Base-by-base conservation (phyloP, 805 yeast species). In the Starmerella powellii region DNA sequence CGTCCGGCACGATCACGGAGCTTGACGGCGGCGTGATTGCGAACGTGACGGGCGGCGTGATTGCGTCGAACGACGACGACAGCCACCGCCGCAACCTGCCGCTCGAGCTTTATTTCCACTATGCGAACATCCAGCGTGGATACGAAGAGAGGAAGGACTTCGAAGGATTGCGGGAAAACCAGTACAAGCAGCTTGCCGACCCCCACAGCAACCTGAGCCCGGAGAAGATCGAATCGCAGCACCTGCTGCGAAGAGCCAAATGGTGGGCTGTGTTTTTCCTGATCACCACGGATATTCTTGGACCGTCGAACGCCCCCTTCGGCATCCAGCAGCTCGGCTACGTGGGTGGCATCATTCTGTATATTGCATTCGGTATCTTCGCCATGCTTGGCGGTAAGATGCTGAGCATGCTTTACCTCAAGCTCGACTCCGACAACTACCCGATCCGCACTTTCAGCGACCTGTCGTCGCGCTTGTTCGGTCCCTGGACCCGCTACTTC, bases 241-340 rank as follows among this genome's bases (percentile, higher is more conserved):
- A 44, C 17, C 38, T 29, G 31, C 43, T 52, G 23, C 46, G 54
- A 1, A 18, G 41, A 2, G 54, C 54, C 16, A 39, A 42, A 16
- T 29, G 34, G 13, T 46, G 42, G 34, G 42, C 49, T 0, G 69
- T 67, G n/a, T 67, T 68, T 55, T 67, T 61, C 51, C 57, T 69
- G 29, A 69, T 68, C 45, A 68, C 73, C 31, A 67, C 72, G 6
- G 73, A 68, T 57, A 67, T 68, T 38, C 58, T 67, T 31, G 73
- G 73, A 20, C 73, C 73, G 16, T 57, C 65, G 11, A 58, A 63
- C 37, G 71, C 73, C 17, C 73, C 72, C 3, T 67, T 65, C 47
- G 67, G 72, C 11, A 57, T 68, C 40, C 52, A 67, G 10, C 64
- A 64, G 44, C 54, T 68, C 43, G 73, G 73, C 3, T 66, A 59